phyloP scores from a whole-genome alignment of 2,329 filamentous ascomycete species.

The Cladophialophora psammophila region DNA sequence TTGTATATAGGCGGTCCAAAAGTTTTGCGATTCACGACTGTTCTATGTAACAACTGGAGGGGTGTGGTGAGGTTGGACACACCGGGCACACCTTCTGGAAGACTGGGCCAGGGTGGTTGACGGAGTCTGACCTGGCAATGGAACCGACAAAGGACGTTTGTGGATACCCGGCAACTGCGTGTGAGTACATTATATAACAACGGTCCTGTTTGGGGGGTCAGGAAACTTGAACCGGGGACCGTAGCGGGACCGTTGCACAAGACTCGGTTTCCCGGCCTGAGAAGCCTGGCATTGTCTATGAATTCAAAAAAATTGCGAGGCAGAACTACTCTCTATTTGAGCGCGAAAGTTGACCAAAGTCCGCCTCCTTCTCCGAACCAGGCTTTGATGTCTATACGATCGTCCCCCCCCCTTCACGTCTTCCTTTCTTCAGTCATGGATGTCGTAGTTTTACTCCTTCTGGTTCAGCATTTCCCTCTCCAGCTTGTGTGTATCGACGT shows the following conservation, averaged over 20 bases:
- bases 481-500: slow-evolving; percentile 43
- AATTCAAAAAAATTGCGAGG: slow-evolving; percentile 1
- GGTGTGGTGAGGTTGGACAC: neutral
- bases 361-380: no score
- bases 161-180: neutral
- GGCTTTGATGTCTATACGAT: neutral
- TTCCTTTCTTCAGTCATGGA: neutral
- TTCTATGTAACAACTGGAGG: neutral
- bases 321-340: neutral
- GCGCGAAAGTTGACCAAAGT: no score
- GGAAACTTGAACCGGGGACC: no score
- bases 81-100: neutral
- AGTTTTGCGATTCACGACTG: slow-evolving; percentile 16
- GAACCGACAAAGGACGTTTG: neutral
- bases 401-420: neutral
- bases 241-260: no score
- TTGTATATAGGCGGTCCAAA: slow-evolving; percentile 40
- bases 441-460: slow-evolving; percentile 13
- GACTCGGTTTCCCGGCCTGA: neutral
- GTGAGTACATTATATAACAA: neutral
- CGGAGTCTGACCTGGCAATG: neutral
- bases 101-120: neutral
- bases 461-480: slow-evolving; percentile 42
- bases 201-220: no score
- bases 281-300: slow-evolving; percentile 7